These are phyloP conservation scores for Paxillus ammoniavirescens DNA, from an alignment of 768 basidiomycete species.

Conservation along the genomic window DNA sequence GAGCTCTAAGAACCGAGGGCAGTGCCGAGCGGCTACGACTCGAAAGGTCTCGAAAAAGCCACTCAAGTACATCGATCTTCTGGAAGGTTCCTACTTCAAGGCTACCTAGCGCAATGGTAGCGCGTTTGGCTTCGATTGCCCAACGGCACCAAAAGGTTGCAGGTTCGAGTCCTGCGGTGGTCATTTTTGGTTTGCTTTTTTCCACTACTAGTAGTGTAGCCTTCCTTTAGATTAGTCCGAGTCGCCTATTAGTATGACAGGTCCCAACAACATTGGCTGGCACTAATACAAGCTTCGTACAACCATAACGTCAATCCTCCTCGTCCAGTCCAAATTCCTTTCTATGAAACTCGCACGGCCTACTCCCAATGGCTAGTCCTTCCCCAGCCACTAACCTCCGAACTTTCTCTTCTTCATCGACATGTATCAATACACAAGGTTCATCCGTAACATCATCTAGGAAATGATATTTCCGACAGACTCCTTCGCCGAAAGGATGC, in stretches of 20 bases:
- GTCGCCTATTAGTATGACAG: too few relatives aligned
- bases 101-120: conserved; percentile 92
- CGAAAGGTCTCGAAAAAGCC: too few relatives aligned
- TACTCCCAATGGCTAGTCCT: conserved; percentile 58
- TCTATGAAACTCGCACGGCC: conserved; percentile 63
- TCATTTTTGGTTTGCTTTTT: conserved; percentile 42
- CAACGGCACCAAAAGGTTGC: conserved; percentile 86
- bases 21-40: neutral
- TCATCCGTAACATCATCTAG: conserved; percentile 59
- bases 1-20: neutral
- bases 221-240: too few relatives aligned
- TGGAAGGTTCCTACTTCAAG: conserved; percentile 22
- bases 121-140: conserved; percentile 91
- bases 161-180: conserved; percentile 96
- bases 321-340: conserved; percentile 15
- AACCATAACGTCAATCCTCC: conserved; percentile 4
- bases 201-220: too few relatives aligned
- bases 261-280: neutral
- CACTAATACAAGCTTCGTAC: neutral
- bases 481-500: conserved; percentile 64
- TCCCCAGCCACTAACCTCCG: conserved; percentile 33
- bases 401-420: conserved; percentile 33
- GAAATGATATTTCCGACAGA: conserved; percentile 63
- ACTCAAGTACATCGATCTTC: neutral
- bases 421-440: conserved; percentile 46